Percentiles rank a stretch among this genome's conserved stretches.
phyloP scores from a whole-genome alignment of 2,329 filamentous ascomycete genomes.

The Fusarium lateritium region DNA sequence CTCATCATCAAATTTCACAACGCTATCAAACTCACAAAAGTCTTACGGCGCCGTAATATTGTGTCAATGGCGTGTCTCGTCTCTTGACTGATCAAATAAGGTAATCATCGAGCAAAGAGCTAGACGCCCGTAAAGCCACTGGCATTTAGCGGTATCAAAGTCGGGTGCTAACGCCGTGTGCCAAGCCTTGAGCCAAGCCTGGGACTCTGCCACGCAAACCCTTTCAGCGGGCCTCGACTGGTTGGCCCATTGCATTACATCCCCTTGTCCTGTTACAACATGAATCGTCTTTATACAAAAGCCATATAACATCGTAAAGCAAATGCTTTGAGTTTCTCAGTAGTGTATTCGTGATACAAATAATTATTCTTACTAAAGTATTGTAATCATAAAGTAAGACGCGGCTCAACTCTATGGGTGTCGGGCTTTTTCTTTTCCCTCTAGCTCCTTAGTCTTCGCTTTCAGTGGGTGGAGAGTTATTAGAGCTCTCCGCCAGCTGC shows the following conservation, averaged over 20 bases:
- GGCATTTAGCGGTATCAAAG: conserved; percentile 14
- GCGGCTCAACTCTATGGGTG: too few species aligned
- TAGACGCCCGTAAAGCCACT: conserved; percentile 32
- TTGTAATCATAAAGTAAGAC: too few species aligned
- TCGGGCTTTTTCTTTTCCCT: too few species aligned
- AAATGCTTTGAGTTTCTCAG: too few species aligned
- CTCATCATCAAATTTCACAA: conserved; percentile 10
- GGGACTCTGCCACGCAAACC: conserved; percentile 39
- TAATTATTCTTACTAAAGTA: too few species aligned
- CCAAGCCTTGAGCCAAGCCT: conserved; percentile 38
- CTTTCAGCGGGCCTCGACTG: conserved; percentile 14
- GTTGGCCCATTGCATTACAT: conserved; percentile 15
- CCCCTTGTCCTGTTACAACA: too few species aligned
- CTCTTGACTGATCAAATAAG: conserved; percentile 5
- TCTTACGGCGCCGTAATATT: conserved; percentile 7
- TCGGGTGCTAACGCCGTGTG: conserved; percentile 37
- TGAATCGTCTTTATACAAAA: too few species aligned
- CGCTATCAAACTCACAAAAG: background rate
- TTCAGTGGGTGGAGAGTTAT: conserved; percentile 36
- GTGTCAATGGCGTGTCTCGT: conserved; percentile 12
- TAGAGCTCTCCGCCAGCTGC: conserved; percentile 25
- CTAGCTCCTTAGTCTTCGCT: too few species aligned
- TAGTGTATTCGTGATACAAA: too few species aligned
- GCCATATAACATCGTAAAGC: too few species aligned
- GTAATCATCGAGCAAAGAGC: conserved; percentile 10